Evolutionary conservation across 306 rosid species (phyloP).

Genomic region (Medicago lupulina): DNA sequence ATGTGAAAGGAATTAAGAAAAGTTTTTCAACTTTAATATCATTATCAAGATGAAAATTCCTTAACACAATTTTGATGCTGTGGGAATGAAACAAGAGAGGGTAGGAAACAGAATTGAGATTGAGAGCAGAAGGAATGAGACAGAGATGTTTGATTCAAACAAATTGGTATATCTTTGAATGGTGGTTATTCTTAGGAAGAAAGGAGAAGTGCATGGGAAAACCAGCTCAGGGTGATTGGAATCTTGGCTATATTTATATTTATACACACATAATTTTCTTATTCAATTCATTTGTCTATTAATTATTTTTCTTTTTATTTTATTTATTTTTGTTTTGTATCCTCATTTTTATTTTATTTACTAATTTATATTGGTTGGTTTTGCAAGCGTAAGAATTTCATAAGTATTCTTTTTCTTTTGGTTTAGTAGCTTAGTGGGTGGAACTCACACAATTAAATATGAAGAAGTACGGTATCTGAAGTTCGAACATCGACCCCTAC

Average conservation of each 20-base stretch:
- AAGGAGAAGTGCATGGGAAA: slow-evolving; percentile 30
- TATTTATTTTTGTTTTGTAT: neutral
- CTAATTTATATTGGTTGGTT: too few relatives aligned
- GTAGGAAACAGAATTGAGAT: neutral
- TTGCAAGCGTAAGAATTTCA: too few relatives aligned
- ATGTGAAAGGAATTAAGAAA: slow-evolving; percentile 29
- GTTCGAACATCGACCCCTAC: too few relatives aligned
- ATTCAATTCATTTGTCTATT: too few relatives aligned
- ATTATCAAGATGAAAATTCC: neutral
- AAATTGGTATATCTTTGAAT: slow-evolving; percentile 54
- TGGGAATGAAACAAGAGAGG: slow-evolving; percentile 24
- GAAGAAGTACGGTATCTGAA: too few relatives aligned
- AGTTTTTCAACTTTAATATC: neutral
- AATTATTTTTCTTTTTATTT: neutral
- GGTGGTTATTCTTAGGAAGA: slow-evolving; percentile 69
- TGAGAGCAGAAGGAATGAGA: slow-evolving; percentile 31
- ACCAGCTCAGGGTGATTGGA: slow-evolving; percentile 52
- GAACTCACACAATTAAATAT: too few relatives aligned
- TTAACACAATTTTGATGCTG: slow-evolving; percentile 41
- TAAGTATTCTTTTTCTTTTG: too few relatives aligned
- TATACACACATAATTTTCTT: slow-evolving; percentile 26
- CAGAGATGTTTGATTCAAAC: slow-evolving; percentile 36
- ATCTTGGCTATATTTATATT: slow-evolving; percentile 59
- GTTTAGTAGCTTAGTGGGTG: too few relatives aligned
- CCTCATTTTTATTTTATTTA: neutral